Percentiles rank a stretch among this genome's conserved stretches.
Conservation (phyloP, 306 rosid species). For the Gastrolobium villosum region DNA sequence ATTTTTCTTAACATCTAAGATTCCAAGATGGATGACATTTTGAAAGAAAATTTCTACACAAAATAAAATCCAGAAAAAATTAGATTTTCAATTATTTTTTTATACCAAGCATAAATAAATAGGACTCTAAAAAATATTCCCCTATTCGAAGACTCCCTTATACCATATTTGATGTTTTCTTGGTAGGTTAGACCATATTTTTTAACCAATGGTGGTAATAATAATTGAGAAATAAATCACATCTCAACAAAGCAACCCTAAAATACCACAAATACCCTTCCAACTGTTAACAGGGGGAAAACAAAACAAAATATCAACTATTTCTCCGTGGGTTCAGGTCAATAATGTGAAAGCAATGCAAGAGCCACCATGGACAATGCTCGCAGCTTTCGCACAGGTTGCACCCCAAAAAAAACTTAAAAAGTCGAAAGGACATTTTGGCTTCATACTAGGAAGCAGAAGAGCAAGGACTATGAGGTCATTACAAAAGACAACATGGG, state of each 20-base stretch:
- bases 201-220: conserved; percentile 4
- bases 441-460: conserved; percentile 74
- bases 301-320: background rate
- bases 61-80: too few relatives aligned
- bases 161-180: too few relatives aligned
- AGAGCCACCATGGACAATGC: conserved; percentile 42
- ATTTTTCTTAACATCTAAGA: too few relatives aligned
- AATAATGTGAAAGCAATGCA: conserved; percentile 22
- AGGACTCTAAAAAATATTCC: too few relatives aligned
- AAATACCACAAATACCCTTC: conserved; percentile 51
- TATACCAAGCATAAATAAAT: too few relatives aligned
- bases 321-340: background rate
- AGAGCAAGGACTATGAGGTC: conserved; percentile 51
- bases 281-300: background rate
- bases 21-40: too few relatives aligned
- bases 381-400: conserved; percentile 25
- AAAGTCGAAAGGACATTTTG: conserved; percentile 58
- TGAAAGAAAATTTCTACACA: too few relatives aligned
- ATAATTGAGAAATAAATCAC: background rate
- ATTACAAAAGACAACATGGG: conserved; percentile 53
- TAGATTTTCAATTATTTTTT: too few relatives aligned
- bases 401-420: conserved; percentile 36
- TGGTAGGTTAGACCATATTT: background rate
- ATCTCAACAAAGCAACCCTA: conserved; percentile 6
- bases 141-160: too few relatives aligned